These are phyloP conservation scores for Phytophthora sojae DNA, from an alignment of 352 stramenopile genomes.

Conservation along the genomic window DNA sequence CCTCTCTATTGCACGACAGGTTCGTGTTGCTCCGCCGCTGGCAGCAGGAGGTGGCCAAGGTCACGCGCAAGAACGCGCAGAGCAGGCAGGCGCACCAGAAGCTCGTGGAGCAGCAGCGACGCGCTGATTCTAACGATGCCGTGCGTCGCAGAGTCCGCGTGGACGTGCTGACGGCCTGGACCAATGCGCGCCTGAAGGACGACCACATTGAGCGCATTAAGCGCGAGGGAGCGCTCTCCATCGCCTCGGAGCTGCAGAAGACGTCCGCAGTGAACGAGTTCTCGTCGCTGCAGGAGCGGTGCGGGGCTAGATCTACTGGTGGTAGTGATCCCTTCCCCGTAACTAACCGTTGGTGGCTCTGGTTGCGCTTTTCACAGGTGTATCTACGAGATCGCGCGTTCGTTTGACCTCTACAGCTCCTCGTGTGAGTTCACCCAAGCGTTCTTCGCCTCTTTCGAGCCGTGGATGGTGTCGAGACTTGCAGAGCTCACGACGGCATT, in stretches of 20 bases:
- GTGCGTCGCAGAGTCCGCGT: slow-evolving; percentile 74
- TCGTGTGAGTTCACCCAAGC: slow-evolving; percentile 66
- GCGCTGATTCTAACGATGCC: slow-evolving; percentile 44
- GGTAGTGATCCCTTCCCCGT: neutral
- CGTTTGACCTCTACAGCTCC: slow-evolving; percentile 76
- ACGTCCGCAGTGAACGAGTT: slow-evolving; percentile 39
- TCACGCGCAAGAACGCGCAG: slow-evolving; percentile 50
- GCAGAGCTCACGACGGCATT: slow-evolving; percentile 70
- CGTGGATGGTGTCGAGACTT: slow-evolving; percentile 80
- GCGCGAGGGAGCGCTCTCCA: slow-evolving; percentile 62
- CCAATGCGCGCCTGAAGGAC: slow-evolving; percentile 77
- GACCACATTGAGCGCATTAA: slow-evolving; percentile 80
- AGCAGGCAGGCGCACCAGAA: slow-evolving; percentile 58
- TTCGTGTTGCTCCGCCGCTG: slow-evolving; percentile 70
- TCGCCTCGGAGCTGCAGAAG: slow-evolving; percentile 69
- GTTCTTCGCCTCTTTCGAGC: slow-evolving; percentile 74
- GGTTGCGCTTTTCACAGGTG: slow-evolving; percentile 44
- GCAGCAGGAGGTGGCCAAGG: slow-evolving; percentile 69
- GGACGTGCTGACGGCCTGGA: slow-evolving; percentile 73
- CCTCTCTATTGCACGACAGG: slow-evolving; percentile 27
- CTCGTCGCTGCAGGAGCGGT: slow-evolving; percentile 73
- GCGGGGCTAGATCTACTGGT: neutral
- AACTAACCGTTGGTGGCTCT: neutral
- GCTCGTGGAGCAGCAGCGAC: slow-evolving; percentile 47
- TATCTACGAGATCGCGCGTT: slow-evolving; percentile 74